Evolutionary conservation across 495 filamentous ascomycete species (phyloP).

Genomic region (Tricharina praecox): DNA sequence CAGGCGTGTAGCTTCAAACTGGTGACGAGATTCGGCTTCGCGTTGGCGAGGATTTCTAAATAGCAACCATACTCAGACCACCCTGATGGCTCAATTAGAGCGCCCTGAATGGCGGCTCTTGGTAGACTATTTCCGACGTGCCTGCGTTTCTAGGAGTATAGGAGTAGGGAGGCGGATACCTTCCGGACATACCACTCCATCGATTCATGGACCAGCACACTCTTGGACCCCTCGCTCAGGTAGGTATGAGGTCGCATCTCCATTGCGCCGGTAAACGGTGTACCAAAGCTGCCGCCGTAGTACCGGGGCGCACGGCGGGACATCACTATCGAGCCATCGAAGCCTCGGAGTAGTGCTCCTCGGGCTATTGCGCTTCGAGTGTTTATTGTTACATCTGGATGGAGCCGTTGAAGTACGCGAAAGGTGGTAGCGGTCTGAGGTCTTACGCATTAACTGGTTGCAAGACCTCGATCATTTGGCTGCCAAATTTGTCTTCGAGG

Average conservation of each 20-base stretch:
- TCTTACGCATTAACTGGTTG: constrained; percentile 46
- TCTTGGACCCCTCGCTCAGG: neutral
- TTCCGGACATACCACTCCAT: neutral
- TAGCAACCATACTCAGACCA: neutral
- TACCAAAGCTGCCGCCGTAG: constrained; percentile 9
- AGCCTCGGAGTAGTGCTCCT: constrained; percentile 16
- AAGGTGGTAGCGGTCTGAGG: neutral
- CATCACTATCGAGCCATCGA: constrained; percentile 18
- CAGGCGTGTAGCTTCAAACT: neutral
- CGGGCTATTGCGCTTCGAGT: constrained; percentile 15
- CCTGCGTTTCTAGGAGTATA: no score
- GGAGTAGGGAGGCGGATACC: neutral
- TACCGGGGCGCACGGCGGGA: constrained; percentile 13
- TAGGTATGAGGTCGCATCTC: neutral
- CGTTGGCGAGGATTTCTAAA: neutral
- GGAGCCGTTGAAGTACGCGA: constrained; percentile 9
- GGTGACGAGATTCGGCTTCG: neutral
- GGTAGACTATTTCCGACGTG: no score
- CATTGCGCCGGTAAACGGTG: neutral
- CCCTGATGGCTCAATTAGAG: no score
- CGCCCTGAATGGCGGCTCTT: no score
- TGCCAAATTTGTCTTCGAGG: constrained; percentile 32
- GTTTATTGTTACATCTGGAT: neutral
- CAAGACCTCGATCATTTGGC: constrained; percentile 33
- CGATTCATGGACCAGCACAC: neutral